phyloP scores from a whole-genome alignment of 1,139 yeast species.

The Saccharomycopsis hybrid region DNA sequence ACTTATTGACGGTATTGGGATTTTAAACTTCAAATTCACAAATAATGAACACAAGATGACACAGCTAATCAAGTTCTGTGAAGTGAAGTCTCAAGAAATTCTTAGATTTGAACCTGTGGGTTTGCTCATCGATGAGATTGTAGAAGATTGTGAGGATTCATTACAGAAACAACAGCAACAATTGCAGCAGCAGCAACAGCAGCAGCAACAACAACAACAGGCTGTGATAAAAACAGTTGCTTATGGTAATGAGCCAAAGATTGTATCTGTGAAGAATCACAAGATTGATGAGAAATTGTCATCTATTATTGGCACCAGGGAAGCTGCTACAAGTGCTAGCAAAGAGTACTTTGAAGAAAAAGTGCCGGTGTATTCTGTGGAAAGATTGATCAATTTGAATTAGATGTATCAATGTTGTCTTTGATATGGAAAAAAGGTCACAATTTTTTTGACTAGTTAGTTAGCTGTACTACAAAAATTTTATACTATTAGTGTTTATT shows the following conservation, averaged over 20 bases:
- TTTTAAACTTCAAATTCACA: slow-evolving; percentile 20
- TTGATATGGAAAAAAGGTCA: no score
- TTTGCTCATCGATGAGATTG: slow-evolving; percentile 10
- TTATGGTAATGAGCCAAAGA: slow-evolving; percentile 7
- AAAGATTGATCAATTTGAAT: slow-evolving; percentile 17
- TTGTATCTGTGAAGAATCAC: slow-evolving; percentile 15
- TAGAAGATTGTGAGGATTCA: slow-evolving; percentile 10
- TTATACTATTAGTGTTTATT: no score
- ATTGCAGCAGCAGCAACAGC: neutral
- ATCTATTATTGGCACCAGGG: slow-evolving; percentile 15
- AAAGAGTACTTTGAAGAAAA: slow-evolving; percentile 2
- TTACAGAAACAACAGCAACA: neutral
- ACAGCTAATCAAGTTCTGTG: slow-evolving; percentile 13
- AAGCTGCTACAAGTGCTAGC: no score
- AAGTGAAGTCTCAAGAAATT: slow-evolving; percentile 12
- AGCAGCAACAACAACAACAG: neutral
- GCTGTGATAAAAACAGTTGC: slow-evolving; percentile 1
- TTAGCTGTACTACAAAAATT: no score
- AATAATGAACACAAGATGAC: slow-evolving; percentile 14
- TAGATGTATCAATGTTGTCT: no score
- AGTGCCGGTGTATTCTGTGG: slow-evolving; percentile 16
- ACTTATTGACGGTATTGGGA: slow-evolving; percentile 20
- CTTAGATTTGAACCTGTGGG: slow-evolving; percentile 16
- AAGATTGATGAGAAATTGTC: slow-evolving; percentile 16
- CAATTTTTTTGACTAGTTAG: no score